Conservation (phyloP, 495 filamentous ascomycete species). For the Penicillium chermesinum region DNA sequence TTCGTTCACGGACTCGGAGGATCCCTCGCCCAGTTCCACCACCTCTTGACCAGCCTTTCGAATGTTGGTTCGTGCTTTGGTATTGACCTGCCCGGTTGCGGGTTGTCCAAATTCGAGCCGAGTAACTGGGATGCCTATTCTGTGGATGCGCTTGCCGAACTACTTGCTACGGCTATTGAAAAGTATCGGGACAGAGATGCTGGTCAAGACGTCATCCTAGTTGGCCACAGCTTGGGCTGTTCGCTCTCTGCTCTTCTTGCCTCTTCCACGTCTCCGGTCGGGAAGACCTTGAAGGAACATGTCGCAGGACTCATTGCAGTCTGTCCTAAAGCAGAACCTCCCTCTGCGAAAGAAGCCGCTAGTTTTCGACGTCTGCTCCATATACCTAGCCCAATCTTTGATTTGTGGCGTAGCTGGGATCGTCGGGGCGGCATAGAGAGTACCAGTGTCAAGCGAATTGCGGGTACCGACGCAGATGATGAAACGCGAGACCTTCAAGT, state of each 20-base stretch:
- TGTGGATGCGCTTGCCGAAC: conserved; percentile 65
- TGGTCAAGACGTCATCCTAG: conserved; percentile 71
- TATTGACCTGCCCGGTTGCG: conserved; percentile 87
- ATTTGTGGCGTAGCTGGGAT: conserved; percentile 77
- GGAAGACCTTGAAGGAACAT: conserved; percentile 48
- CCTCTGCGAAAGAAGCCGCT: conserved; percentile 48
- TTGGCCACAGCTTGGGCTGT: conserved; percentile 86
- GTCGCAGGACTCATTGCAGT: conserved; percentile 74
- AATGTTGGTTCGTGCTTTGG: conserved; percentile 84
- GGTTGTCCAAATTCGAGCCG: conserved; percentile 66
- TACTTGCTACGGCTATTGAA: conserved; percentile 69
- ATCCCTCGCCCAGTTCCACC: conserved; percentile 80
- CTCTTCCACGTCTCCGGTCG: conserved; percentile 50
- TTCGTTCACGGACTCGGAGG: conserved; percentile 92
- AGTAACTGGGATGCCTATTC: conserved; percentile 74
- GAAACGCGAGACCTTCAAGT: conserved; percentile 75
- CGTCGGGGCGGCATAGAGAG: conserved; percentile 72
- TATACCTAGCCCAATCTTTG: conserved; percentile 67
- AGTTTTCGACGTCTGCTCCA: conserved; percentile 52
- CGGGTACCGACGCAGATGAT: conserved; percentile 65
- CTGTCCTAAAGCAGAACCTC: conserved; percentile 65
- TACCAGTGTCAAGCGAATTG: conserved; percentile 72
- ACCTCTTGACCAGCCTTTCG: conserved; percentile 73
- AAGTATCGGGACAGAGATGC: conserved; percentile 58
- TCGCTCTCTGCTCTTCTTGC: conserved; percentile 71